phyloP scores from a whole-genome alignment of 2,329 filamentous ascomycete species.

The Zymoseptoria brevis region DNA sequence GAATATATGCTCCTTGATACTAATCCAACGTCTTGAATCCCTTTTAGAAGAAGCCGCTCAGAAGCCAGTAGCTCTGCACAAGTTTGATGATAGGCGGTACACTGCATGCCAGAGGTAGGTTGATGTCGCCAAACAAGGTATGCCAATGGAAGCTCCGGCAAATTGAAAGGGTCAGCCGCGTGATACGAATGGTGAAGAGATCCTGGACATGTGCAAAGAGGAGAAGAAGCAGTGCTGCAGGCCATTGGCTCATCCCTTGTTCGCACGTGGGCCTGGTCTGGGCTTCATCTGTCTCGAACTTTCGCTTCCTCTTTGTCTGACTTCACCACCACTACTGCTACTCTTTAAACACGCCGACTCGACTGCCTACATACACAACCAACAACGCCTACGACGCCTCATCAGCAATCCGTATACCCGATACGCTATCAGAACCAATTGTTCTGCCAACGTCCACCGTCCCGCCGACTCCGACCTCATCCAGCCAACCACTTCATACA shows the following conservation, averaged over 20 bases:
- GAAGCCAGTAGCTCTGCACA: not conserved
- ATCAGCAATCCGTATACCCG: not conserved
- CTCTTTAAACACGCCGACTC: not conserved
- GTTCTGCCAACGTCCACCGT: not conserved
- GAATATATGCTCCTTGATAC: not conserved
- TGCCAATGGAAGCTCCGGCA: not conserved
- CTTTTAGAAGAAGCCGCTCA: not conserved
- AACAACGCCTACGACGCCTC: conserved; percentile 1
- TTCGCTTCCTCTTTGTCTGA: not conserved
- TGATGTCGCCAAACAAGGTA: not conserved
- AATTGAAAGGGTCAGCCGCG: too few species aligned
- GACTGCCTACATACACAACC: not conserved
- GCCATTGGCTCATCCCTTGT: not conserved
- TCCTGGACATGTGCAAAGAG: not conserved
- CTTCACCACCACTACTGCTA: not conserved
- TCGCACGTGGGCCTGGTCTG: not conserved
- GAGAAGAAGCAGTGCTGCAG: not conserved
- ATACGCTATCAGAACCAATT: not conserved
- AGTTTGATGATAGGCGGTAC: not conserved
- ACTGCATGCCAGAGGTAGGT: not conserved
- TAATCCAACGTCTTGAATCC: not conserved
- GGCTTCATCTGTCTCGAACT: not conserved
- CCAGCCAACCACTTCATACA: conserved; percentile 4
- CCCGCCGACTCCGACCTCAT: not conserved
- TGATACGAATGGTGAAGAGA: not conserved